These are phyloP conservation scores for Penicillium brevicompactum DNA, from an alignment of 2,329 filamentous ascomycete species.

Conservation along the genomic window DNA sequence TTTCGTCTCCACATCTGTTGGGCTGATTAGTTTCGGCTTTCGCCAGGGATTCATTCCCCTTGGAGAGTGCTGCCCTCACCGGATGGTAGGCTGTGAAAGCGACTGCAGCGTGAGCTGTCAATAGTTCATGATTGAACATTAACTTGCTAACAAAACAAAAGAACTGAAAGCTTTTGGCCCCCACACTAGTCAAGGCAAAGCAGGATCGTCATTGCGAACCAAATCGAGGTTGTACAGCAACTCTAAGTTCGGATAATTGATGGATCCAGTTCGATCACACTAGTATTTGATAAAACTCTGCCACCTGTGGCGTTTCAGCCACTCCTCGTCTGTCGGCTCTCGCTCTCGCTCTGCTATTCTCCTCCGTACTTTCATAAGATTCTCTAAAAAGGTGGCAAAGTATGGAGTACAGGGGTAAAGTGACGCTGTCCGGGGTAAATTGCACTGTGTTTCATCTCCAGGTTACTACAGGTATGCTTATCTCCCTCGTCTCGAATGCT, in stretches of 20 bases:
- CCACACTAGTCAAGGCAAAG: background rate
- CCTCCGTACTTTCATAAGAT: too few species aligned
- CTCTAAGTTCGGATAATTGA: background rate
- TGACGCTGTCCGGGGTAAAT: too few species aligned
- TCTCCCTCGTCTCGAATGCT: too few species aligned
- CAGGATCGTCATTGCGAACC: background rate
- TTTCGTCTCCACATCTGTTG: background rate
- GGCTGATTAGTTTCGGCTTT: background rate
- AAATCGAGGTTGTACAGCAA: background rate
- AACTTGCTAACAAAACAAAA: background rate
- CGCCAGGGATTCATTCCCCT: slow-evolving; percentile 1
- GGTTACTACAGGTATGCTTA: too few species aligned
- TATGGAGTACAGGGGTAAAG: too few species aligned
- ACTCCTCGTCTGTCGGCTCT: background rate
- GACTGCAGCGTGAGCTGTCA: background rate
- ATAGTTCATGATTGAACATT: background rate
- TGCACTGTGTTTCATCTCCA: too few species aligned
- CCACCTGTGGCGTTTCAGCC: background rate
- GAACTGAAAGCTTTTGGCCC: background rate
- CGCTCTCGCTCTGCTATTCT: background rate
- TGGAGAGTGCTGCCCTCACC: background rate
- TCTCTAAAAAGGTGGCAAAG: too few species aligned
- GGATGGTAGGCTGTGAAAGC: background rate
- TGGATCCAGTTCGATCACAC: background rate
- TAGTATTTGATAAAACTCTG: background rate